Evolutionary conservation across 129 eudicot species (phyloP), one percentile per base, ranked within the genome.

Genomic region (Kitagawia praeruptora): DNA sequence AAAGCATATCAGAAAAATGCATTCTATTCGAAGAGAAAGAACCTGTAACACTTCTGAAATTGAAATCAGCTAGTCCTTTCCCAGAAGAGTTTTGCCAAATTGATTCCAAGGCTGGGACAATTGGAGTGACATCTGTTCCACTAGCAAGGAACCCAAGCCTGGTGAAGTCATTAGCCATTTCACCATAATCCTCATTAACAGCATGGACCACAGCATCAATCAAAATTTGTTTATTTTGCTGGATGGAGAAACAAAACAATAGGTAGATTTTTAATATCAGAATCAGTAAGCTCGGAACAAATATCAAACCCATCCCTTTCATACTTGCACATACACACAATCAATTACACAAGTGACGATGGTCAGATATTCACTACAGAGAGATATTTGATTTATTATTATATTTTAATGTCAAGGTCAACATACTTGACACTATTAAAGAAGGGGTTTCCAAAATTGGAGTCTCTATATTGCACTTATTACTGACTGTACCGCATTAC

Each of bases 171-270:
- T 95, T 86, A 73, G 99, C 99, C 99, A 95, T 95, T 89, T 95
- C 99, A 69, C 73, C 86, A 77, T 95, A 95, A 82, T 95, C 99
- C 80, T 95, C 99, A 84, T 95, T 95, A 75, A 95, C 99, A 78
- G 99, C 99, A 87, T 95, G 99, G 79, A 95, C 99, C 82, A 95
- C 96, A 69, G 99, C 99, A 87, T 92, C 99, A 47, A 95, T 95
- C 81, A 95, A 77, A 82, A 95, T 95, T 83, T 95, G 96, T 84
- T 95, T 95, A 84, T 95, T 95, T 90, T 86, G 97, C 99, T 95
- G 97, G 76, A 48, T 53, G 71, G 45, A 79, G 76, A 10, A 84
- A 28, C 10, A 45, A 54, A 14, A 37, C n/a, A 56, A 42, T 40
- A 47, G 42, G 41, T 75, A 75, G 4, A 45, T 45, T 5, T 2